Evolutionary conservation across 139 green algal genomes (phyloP).

Genomic region (Coccomyxa sp.): DNA sequence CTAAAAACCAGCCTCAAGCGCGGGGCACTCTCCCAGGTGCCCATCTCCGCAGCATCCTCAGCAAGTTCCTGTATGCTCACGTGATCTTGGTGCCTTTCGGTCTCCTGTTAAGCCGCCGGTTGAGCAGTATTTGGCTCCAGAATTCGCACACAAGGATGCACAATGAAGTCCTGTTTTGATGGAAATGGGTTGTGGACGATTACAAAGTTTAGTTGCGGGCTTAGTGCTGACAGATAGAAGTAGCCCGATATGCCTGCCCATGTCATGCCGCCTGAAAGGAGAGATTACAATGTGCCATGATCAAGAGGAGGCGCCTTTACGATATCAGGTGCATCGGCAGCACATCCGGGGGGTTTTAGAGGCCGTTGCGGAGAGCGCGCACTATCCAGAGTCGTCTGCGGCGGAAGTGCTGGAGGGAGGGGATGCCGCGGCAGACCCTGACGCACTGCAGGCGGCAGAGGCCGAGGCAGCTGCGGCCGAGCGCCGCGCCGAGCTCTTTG

Average conservation of each 20-base stretch:
- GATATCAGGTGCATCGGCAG: conserved; percentile 19
- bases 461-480: conserved; percentile 59
- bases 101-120: too few species aligned
- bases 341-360: conserved; percentile 53
- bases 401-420: conserved; percentile 15
- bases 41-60: neutral
- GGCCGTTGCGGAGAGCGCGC: conserved; percentile 19
- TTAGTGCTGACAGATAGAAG: too few species aligned
- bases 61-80: neutral
- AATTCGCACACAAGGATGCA: too few species aligned
- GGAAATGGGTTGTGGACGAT: too few species aligned
- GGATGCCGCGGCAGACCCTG: neutral
- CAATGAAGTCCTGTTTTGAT: too few species aligned
- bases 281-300: too few species aligned
- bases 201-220: too few species aligned
- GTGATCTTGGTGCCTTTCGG: too few species aligned
- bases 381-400: conserved; percentile 32
- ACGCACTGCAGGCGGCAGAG: neutral
- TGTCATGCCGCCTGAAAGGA: too few species aligned
- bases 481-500: conserved; percentile 74
- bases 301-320: neutral
- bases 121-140: too few species aligned
- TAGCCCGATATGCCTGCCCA: too few species aligned
- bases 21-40: neutral
- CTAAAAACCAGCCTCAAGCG: conserved; percentile 53